Evolutionary conservation across 164 flowering plant genomes (phyloP), one percentile per base, ranked within the genome.

Genomic region (Tinospora cordifolia): DNA sequence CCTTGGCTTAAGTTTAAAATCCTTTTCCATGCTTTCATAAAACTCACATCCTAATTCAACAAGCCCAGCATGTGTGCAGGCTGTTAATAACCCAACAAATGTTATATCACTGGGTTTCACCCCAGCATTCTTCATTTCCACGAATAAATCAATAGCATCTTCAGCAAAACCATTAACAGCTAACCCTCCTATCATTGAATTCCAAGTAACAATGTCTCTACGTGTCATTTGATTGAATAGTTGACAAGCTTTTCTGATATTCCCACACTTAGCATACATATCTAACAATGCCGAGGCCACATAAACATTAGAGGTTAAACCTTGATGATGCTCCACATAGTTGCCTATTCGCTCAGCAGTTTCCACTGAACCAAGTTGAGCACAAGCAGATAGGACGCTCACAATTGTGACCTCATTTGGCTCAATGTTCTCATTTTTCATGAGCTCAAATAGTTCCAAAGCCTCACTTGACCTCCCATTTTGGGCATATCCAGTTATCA

Each of bases 401-500:
- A 81, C 83, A 57, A 83, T 71, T 41, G 83, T 81, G 58, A 82
- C 77, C 62, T 85, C 83, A 62, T 80, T 82, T 10, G 86, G 86
- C 69, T 79, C 75, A 22, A 81, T 14, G 24, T 71, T 74, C 34
- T 69, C 65, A 39, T 30, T 44, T 76, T 73, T 77, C 88, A 84
- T 82, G 68, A 57, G 34, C 21, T 79, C 80, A 63, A 84, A 84
- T 57, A 84, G 83, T 58, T 78, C 81, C 41, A 84, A 44, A 47
- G 85, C 85, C 71, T 84, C 87, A 71, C 51, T 73, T 19, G 84
- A 71, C 71, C 75, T 77, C 73, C 83, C 86, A 77, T 85, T 85
- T 73, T 83, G 88, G 58, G 81, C 83, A 77, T 83, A 85, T 25
- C 84, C 87, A 26, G 82, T 76, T 65, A 83, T 80, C 88, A 85